Evolutionary conservation across 192 early-diverging fungal species (phyloP).

Genomic region (Entomortierella chlamydospora): DNA sequence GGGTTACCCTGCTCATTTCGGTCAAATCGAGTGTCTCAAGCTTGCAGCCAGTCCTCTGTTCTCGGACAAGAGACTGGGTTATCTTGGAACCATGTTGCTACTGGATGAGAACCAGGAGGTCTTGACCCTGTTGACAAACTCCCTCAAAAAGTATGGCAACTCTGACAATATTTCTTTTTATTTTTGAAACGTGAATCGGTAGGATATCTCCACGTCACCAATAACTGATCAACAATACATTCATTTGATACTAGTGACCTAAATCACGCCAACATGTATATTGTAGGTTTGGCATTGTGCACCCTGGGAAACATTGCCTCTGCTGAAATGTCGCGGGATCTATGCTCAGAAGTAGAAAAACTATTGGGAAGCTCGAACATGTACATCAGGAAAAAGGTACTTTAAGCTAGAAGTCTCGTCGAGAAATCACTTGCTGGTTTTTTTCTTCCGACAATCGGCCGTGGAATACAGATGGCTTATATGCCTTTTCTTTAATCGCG

Average conservation of each 20-base stretch:
- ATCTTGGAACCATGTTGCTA: constrained; percentile 97
- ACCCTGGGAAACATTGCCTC: constrained; percentile 98
- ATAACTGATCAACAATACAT: constrained; percentile 12
- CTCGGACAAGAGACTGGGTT: constrained; percentile 97
- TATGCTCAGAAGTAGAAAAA: constrained; percentile 94
- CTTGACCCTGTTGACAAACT: constrained; percentile 97
- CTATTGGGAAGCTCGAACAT: constrained; percentile 90
- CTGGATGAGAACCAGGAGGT: constrained; percentile 98
- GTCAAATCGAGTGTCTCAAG: constrained; percentile 99
- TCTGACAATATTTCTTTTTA: not conserved
- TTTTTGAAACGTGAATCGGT: not conserved
- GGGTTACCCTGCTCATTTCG: constrained; percentile 98
- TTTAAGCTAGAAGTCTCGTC: not conserved
- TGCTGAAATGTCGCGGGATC: constrained; percentile 93
- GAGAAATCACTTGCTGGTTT: not conserved
- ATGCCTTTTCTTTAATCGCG: no score
- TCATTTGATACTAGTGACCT: constrained; percentile 76
- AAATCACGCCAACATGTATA: constrained; percentile 95
- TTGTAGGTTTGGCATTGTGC: constrained; percentile 96
- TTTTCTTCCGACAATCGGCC: not conserved
- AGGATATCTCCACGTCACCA: constrained; percentile 2
- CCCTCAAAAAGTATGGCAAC: constrained; percentile 87
- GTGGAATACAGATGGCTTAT: no score
- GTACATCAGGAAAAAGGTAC: constrained; percentile 97
- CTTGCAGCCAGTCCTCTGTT: constrained; percentile 93